A percentile compares a stretch with the other conserved stretches of the same genome.
These are phyloP conservation scores for Taxawa tesnikishii DNA, from an alignment of 2,329 filamentous ascomycete genomes.

Conservation along the genomic window DNA sequence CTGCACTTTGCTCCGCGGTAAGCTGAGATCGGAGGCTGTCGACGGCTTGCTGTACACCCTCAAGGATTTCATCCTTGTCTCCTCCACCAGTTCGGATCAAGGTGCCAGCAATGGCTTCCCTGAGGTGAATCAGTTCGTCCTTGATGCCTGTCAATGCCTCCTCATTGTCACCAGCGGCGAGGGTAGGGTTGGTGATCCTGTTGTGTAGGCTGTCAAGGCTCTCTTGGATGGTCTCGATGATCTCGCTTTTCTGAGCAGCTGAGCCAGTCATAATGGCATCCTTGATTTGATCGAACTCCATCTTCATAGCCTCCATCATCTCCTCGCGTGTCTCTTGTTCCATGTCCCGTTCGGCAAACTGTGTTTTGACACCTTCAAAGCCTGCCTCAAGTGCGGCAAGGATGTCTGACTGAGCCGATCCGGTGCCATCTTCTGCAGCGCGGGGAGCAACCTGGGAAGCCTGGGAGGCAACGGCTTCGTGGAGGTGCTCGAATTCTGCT, in stretches of 20 bases:
- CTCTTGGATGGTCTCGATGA: conserved; percentile 46
- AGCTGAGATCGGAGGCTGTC: conserved; percentile 29
- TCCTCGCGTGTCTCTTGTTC: conserved; percentile 29
- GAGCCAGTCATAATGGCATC: conserved; percentile 57
- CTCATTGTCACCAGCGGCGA: conserved; percentile 24
- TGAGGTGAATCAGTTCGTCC: conserved; percentile 49
- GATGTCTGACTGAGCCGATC: conserved; percentile 23
- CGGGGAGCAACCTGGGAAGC: conserved; percentile 1
- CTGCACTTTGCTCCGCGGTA: conserved; percentile 24
- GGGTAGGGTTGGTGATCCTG: conserved; percentile 26
- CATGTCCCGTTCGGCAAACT: conserved; percentile 23
- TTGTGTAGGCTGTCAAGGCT: conserved; percentile 36
- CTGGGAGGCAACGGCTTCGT: conserved; percentile 38
- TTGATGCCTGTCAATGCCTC: conserved; percentile 39
- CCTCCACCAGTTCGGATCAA: conserved; percentile 34
- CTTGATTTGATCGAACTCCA: conserved; percentile 71
- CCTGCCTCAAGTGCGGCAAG: conserved; percentile 25
- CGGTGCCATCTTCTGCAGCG: conserved; percentile 2
- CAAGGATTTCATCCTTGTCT: conserved; percentile 50
- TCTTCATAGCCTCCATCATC: conserved; percentile 58
- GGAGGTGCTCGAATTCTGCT: conserved; percentile 48
- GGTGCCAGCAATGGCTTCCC: conserved; percentile 42
- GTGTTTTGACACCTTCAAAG: conserved; percentile 27
- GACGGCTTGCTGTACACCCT: conserved; percentile 44
- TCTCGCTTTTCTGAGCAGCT: conserved; percentile 46